phyloP scores from a whole-genome alignment of 306 rosid species.

The Urtica urens region DNA sequence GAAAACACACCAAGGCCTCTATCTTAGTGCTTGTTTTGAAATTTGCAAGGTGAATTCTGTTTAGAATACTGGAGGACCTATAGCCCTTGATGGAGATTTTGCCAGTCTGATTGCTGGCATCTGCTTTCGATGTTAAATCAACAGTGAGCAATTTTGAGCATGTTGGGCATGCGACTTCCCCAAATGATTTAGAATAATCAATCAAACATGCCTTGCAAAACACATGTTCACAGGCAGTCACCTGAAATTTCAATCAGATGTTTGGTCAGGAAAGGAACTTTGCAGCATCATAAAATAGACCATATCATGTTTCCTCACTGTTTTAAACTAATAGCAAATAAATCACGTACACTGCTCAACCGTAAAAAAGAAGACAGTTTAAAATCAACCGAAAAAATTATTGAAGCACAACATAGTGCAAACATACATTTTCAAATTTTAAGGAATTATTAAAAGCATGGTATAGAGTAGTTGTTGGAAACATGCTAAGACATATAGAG shows the following conservation, averaged over 20 bases:
- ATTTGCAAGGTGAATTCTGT: conserved; percentile 65
- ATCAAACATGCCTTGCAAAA: conserved; percentile 79
- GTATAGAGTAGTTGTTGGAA: too few relatives aligned
- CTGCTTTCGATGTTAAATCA: conserved; percentile 48
- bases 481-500: too few relatives aligned
- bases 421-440: too few relatives aligned
- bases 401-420: too few relatives aligned
- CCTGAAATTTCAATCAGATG: conserved; percentile 46
- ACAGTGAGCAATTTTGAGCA: conserved; percentile 67
- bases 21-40: conserved; percentile 96
- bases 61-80: conserved; percentile 71
- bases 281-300: too few relatives aligned
- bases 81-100: conserved; percentile 69
- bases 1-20: conserved; percentile 81
- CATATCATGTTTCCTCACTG: too few relatives aligned
- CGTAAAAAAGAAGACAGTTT: too few relatives aligned
- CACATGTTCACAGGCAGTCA: conserved; percentile 67
- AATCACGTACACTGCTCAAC: too few relatives aligned
- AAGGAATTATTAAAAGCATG: too few relatives aligned
- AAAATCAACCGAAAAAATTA: too few relatives aligned
- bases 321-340: too few relatives aligned
- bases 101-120: conserved; percentile 23
- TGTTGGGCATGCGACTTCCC: conserved; percentile 66
- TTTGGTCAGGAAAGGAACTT: too few relatives aligned
- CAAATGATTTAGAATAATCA: conserved; percentile 48